These are phyloP conservation scores for Globisporangium viniferum DNA, from an alignment of 352 stramenopile genomes.

Conservation along the genomic window DNA sequence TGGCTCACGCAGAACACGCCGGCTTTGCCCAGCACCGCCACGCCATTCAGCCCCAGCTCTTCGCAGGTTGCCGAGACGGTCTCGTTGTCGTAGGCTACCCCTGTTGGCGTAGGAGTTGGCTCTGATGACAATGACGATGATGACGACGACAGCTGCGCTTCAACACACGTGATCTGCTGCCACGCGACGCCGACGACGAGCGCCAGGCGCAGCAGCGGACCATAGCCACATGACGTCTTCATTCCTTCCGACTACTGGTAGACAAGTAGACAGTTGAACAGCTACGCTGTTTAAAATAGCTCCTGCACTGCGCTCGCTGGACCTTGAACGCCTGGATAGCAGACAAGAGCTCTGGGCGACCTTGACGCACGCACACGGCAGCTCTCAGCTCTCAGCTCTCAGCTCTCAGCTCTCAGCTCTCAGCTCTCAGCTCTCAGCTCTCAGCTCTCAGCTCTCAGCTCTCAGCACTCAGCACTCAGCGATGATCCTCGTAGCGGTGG, in stretches of 20 bases:
- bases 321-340: not conserved
- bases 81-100: not conserved
- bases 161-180: not conserved
- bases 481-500: not conserved
- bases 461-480: not conserved
- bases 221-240: constrained; percentile 1
- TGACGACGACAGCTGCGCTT: not conserved
- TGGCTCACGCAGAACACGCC: constrained; percentile 41
- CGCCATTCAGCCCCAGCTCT: constrained; percentile 16
- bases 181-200: constrained; percentile 2
- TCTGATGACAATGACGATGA: not conserved
- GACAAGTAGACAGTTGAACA: not conserved
- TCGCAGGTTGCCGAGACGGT: constrained; percentile 11
- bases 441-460: too few relatives aligned
- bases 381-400: too few relatives aligned
- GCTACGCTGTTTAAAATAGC: constrained; percentile 8
- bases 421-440: too few relatives aligned
- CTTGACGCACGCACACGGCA: not conserved
- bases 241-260: not conserved
- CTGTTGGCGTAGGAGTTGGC: not conserved
- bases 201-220: constrained; percentile 1
- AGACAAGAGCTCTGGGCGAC: not conserved
- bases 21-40: constrained; percentile 29
- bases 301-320: not conserved
- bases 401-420: too few relatives aligned